Evolutionary conservation across 257 asterid genomes (phyloP).

Genomic region (Plantago ovata): DNA sequence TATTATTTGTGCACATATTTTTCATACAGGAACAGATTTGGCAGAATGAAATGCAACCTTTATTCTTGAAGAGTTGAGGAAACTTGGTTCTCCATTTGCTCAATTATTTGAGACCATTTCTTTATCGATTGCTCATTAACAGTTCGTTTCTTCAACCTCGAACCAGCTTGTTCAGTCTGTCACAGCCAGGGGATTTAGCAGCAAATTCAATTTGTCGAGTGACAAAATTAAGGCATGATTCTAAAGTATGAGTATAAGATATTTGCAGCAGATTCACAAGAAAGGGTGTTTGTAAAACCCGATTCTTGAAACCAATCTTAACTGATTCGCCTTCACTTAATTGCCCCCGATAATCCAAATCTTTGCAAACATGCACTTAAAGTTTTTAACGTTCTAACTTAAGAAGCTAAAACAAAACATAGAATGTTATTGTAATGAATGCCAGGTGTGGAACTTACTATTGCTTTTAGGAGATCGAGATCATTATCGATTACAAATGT

Average conservation of each 20-base stretch:
- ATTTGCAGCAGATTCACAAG: too few species aligned
- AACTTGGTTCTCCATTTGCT: conserved; percentile 88
- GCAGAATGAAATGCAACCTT: conserved; percentile 37
- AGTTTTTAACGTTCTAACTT: too few species aligned
- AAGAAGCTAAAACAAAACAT: too few species aligned
- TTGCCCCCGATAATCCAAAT: too few species aligned
- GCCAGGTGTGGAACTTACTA: too few species aligned
- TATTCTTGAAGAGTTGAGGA: conserved; percentile 71
- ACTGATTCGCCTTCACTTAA: too few species aligned
- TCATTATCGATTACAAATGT: conserved; percentile 93
- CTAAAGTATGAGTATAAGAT: neutral
- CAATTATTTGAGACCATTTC: conserved; percentile 79
- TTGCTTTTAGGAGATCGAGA: conserved; percentile 71
- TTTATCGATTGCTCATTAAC: conserved; percentile 77
- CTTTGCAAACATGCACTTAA: too few species aligned
- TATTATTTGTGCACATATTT: neutral
- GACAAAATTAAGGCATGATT: neutral
- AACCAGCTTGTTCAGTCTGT: conserved; percentile 77
- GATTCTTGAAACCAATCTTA: too few species aligned
- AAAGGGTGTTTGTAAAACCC: too few species aligned
- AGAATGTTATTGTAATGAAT: too few species aligned
- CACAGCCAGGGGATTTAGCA: neutral
- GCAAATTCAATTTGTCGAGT: neutral
- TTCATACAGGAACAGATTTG: neutral
- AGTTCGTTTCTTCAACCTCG: conserved; percentile 71